These are phyloP conservation scores for Roridomyces roridus DNA, from an alignment of 768 basidiomycete genomes.

Conservation along the genomic window DNA sequence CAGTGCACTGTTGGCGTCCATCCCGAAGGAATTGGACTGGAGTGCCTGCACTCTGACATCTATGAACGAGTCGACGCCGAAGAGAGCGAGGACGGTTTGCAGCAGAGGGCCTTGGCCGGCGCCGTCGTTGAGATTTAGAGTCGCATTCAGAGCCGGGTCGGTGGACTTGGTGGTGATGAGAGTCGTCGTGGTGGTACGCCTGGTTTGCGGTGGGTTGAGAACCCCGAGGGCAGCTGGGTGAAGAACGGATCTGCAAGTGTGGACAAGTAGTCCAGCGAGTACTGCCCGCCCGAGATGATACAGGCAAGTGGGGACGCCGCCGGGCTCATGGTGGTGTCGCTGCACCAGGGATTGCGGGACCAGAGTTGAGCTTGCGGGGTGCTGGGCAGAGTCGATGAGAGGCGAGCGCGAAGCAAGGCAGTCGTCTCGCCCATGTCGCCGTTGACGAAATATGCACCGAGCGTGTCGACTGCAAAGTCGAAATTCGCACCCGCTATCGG, in stretches of 20 bases:
- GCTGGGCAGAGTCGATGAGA: slow-evolving; percentile 7
- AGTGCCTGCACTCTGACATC: neutral
- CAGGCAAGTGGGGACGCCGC: neutral
- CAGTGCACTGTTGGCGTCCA: neutral
- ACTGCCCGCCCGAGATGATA: slow-evolving; percentile 1
- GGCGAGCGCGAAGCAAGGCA: slow-evolving; percentile 3
- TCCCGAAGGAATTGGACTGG: neutral
- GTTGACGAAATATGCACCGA: too few relatives aligned
- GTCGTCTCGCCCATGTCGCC: slow-evolving; percentile 8
- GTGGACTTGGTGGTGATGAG: neutral
- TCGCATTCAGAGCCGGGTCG: neutral
- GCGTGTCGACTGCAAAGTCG: too few relatives aligned
- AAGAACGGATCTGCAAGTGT: slow-evolving; percentile 14
- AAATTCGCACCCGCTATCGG: too few relatives aligned
- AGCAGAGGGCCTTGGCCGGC: neutral
- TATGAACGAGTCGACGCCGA: slow-evolving; percentile 1
- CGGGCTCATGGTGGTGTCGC: neutral
- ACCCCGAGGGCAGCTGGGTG: slow-evolving; percentile 11
- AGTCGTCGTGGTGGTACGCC: too few relatives aligned
- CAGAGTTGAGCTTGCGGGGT: slow-evolving; percentile 11
- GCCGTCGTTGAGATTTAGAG: neutral
- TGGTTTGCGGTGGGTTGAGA: too few relatives aligned
- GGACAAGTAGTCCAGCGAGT: slow-evolving; percentile 9
- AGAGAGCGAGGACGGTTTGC: neutral
- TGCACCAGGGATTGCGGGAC: slow-evolving; percentile 3